A percentile compares a stretch with the other conserved stretches of the same genome.
phyloP scores from a whole-genome alignment of 2,329 filamentous ascomycete genomes.

The Pyricularia sp. region DNA sequence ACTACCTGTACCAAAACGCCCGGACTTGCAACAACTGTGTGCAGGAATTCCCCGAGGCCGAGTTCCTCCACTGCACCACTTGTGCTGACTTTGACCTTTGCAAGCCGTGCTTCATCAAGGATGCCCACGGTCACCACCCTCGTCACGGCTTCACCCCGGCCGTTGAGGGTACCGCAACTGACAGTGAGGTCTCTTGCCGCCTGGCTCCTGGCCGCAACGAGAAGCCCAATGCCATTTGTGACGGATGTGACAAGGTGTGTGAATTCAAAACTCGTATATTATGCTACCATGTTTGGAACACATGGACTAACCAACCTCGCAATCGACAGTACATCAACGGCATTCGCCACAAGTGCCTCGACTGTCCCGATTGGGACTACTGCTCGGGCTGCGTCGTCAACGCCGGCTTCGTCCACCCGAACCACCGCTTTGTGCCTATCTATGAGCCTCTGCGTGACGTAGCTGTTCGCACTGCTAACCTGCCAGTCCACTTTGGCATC shows the following conservation, averaged over 20 bases:
- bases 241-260: constrained; percentile 63
- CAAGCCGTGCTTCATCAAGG: constrained; percentile 60
- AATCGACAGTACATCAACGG: constrained; percentile 57
- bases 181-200: constrained; percentile 48
- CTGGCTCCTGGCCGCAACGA: constrained; percentile 70
- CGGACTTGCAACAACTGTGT: constrained; percentile 61
- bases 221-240: constrained; percentile 79
- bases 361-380: constrained; percentile 96
- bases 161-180: constrained; percentile 47
- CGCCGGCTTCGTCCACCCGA: constrained; percentile 57
- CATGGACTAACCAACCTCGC: not conserved
- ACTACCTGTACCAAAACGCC: constrained; percentile 20
- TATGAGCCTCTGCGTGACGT: constrained; percentile 43
- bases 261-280: not conserved
- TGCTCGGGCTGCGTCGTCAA: constrained; percentile 63
- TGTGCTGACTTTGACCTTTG: constrained; percentile 94
- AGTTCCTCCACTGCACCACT: constrained; percentile 72
- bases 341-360: constrained; percentile 89
- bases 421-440: constrained; percentile 79
- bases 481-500: constrained; percentile 62
- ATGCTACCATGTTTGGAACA: not conserved
- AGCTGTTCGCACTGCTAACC: constrained; percentile 14
- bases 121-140: constrained; percentile 83
- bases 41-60: constrained; percentile 56
- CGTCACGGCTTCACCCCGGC: constrained; percentile 67